A percentile compares a stretch with the other conserved stretches of the same genome.
phyloP scores from a whole-genome alignment of 2,329 filamentous ascomycete species.

The Hysterium pulicare region DNA sequence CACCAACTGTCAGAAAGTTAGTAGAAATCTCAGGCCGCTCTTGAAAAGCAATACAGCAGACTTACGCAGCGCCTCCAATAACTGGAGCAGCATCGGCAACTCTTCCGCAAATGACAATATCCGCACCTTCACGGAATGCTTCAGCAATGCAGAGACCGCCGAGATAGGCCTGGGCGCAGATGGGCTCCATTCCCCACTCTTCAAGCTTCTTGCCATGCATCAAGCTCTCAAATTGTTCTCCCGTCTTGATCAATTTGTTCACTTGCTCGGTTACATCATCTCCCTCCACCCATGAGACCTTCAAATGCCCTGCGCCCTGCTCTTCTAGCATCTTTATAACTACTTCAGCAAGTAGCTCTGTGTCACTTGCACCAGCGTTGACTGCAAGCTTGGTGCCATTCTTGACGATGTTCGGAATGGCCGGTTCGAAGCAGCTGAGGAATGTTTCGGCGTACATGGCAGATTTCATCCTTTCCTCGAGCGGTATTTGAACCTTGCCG shows the following conservation, averaged over 20 bases:
- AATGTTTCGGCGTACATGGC: constrained; percentile 41
- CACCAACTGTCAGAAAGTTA: constrained; percentile 33
- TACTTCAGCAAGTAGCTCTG: constrained; percentile 22
- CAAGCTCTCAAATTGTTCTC: constrained; percentile 32
- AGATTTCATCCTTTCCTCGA: constrained; percentile 34
- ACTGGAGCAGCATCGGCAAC: constrained; percentile 44
- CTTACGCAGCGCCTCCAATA: constrained; percentile 37
- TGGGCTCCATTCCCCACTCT: constrained; percentile 32
- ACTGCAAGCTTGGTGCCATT: constrained; percentile 29
- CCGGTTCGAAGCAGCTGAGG: constrained; percentile 46
- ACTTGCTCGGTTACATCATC: constrained; percentile 36
- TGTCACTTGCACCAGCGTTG: constrained; percentile 31
- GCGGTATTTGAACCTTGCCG: constrained; percentile 37
- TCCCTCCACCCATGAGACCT: constrained; percentile 44
- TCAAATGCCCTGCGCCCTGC: constrained; percentile 23
- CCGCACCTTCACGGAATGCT: constrained; percentile 39
- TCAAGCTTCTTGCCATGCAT: constrained; percentile 38
- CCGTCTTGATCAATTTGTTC: constrained; percentile 36
- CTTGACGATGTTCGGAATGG: constrained; percentile 27
- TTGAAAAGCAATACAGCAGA: neutral
- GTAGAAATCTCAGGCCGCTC: constrained; percentile 22
- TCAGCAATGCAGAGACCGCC: constrained; percentile 43
- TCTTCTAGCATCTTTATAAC: constrained; percentile 21
- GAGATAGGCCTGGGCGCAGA: constrained; percentile 38
- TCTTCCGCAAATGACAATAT: constrained; percentile 44